These are phyloP conservation scores for Brettanomyces nanus DNA, from an alignment of 805 yeast genomes.

Conservation along the genomic window DNA sequence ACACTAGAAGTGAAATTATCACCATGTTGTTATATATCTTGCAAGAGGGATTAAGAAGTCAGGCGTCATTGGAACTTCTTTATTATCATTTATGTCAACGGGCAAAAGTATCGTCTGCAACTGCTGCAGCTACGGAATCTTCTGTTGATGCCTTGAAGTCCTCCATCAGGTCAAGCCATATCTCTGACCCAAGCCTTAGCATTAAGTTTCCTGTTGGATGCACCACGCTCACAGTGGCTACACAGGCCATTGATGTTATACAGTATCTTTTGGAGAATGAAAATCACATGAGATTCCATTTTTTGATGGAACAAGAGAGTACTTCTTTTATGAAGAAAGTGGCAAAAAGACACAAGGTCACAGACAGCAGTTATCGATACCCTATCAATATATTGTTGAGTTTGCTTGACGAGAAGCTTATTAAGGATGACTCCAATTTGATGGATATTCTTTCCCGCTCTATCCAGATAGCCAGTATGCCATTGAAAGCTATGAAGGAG, in stretches of 20 bases:
- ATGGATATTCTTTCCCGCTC: slow-evolving; percentile 73
- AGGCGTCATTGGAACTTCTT: slow-evolving; percentile 50
- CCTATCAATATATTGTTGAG: slow-evolving; percentile 66
- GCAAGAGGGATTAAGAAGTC: slow-evolving; percentile 66
- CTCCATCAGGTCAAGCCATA: background rate
- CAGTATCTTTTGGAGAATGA: slow-evolving; percentile 63
- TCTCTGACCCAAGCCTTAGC: background rate
- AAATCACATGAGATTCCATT: slow-evolving; percentile 60
- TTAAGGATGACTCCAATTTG: slow-evolving; percentile 63
- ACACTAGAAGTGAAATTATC: slow-evolving; percentile 67
- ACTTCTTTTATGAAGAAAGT: slow-evolving; percentile 32
- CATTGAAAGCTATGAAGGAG: slow-evolving; percentile 42
- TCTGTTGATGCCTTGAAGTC: background rate
- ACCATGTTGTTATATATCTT: slow-evolving; percentile 59
- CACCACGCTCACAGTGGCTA: slow-evolving; percentile 64
- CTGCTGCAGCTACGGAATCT: background rate
- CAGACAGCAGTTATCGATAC: slow-evolving; percentile 42
- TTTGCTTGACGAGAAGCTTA: slow-evolving; percentile 53
- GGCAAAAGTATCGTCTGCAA: slow-evolving; percentile 24
- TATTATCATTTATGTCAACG: slow-evolving; percentile 49
- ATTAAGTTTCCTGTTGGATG: slow-evolving; percentile 46
- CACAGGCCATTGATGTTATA: slow-evolving; percentile 68
- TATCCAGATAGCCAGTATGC: slow-evolving; percentile 69
- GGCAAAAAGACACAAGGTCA: slow-evolving; percentile 28
- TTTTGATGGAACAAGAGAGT: slow-evolving; percentile 70